phyloP scores from a whole-genome alignment of 305 asterid species.

The Solanum hybrid region DNA sequence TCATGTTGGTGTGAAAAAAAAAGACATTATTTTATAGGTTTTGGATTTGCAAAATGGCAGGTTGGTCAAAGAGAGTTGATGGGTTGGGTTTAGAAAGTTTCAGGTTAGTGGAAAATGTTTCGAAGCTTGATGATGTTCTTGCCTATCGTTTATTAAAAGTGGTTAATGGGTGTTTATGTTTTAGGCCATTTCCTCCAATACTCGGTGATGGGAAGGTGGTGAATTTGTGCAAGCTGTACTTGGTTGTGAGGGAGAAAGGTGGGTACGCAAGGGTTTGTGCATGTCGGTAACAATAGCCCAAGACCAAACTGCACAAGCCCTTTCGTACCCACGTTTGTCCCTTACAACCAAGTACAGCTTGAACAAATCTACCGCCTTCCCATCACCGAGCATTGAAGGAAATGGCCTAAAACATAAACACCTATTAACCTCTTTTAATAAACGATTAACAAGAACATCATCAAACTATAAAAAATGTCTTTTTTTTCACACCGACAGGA shows the following conservation, averaged over 20 bases:
- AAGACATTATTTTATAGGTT: constrained; percentile 20
- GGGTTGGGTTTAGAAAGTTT: constrained; percentile 29
- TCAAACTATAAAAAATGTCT: constrained; percentile 21
- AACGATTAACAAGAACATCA: constrained; percentile 3
- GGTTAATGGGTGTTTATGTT: constrained; percentile 13
- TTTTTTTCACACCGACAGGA: not conserved
- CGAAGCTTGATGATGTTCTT: not conserved
- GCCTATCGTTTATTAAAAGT: constrained; percentile 19
- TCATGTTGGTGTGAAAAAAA: not conserved
- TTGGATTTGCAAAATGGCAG: constrained; percentile 44
- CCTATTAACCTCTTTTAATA: constrained; percentile 22
- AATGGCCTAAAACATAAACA: constrained; percentile 26
- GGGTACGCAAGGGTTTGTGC: constrained; percentile 30
- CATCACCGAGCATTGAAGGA: constrained; percentile 51
- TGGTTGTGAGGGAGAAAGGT: constrained; percentile 37
- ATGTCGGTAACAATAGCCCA: constrained; percentile 38
- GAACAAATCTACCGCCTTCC: constrained; percentile 44
- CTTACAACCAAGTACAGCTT: constrained; percentile 36
- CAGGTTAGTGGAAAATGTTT: constrained; percentile 8
- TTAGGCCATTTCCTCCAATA: constrained; percentile 51
- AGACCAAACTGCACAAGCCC: constrained; percentile 21
- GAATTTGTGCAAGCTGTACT: constrained; percentile 43
- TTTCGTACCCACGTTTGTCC: constrained; percentile 34
- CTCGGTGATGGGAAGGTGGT: constrained; percentile 41
- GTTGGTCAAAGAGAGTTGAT: constrained; percentile 39